Percentiles rank a stretch among this genome's conserved stretches.
Evolutionary conservation across 352 stramenopile genomes (phyloP).

Genomic region (Globisporangium paddicum): DNA sequence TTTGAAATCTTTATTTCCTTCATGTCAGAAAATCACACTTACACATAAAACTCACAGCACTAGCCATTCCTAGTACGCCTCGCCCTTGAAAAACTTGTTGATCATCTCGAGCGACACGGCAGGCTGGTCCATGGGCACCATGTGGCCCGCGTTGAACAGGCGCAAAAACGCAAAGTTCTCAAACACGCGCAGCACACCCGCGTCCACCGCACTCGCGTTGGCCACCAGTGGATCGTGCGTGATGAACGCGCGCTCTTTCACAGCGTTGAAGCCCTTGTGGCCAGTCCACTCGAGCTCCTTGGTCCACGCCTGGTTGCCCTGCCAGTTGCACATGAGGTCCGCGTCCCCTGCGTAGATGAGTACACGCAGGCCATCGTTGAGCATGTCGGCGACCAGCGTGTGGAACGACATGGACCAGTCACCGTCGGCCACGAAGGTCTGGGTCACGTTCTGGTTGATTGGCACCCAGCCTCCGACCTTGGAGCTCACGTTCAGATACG

Average conservation of each 20-base stretch:
- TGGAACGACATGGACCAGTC: background rate
- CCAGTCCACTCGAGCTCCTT: background rate
- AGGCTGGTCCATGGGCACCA: conserved; percentile 50
- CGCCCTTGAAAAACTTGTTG: background rate
- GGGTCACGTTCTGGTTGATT: background rate
- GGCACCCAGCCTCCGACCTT: background rate
- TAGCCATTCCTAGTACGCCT: conserved; percentile 18
- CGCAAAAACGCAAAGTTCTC: conserved; percentile 46
- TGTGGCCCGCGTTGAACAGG: conserved; percentile 44
- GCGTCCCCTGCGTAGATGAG: background rate
- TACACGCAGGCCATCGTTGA: conserved; percentile 62
- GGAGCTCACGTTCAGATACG: conserved; percentile 15
- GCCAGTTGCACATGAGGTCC: background rate
- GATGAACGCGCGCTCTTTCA: background rate
- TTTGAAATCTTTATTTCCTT: no score
- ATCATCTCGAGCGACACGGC: conserved; percentile 29
- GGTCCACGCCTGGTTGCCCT: background rate
- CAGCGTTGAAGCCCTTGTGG: background rate
- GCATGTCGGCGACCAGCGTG: conserved; percentile 61
- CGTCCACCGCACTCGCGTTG: conserved; percentile 15
- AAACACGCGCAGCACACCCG: conserved; percentile 26
- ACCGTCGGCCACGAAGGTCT: background rate
- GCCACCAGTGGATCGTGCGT: conserved; percentile 7
- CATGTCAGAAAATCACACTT: no score
- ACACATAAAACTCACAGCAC: no score